Evolutionary conservation across 352 stramenopile species (phyloP).

Genomic region (Phytophthora nicotianae): DNA sequence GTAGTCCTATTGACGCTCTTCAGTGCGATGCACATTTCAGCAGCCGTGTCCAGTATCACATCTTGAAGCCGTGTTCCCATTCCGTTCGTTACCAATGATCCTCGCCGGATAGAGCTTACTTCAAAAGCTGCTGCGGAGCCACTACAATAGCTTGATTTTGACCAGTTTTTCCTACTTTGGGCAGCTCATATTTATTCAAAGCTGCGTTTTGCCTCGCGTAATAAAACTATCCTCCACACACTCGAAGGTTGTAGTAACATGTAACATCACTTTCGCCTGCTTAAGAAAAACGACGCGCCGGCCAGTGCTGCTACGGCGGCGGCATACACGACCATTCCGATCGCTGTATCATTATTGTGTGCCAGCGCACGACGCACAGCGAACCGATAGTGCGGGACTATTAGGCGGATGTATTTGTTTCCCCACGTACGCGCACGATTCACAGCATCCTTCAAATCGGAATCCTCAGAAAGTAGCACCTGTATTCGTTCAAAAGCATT

Average conservation of each 20-base stretch:
- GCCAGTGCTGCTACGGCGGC: slow-evolving; percentile 77
- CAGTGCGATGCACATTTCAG: slow-evolving; percentile 67
- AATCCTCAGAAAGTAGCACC: slow-evolving; percentile 80
- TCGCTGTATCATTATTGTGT: slow-evolving; percentile 51
- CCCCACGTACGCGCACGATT: slow-evolving; percentile 75
- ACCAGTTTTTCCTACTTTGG: slow-evolving; percentile 11
- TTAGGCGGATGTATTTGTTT: slow-evolving; percentile 86
- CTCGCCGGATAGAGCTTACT: slow-evolving; percentile 4
- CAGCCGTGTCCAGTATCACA: slow-evolving; percentile 58
- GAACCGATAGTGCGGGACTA: slow-evolving; percentile 60
- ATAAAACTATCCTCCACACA: slow-evolving; percentile 13
- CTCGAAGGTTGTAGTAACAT: slow-evolving; percentile 4
- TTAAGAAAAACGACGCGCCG: slow-evolving; percentile 80
- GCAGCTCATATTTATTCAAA: slow-evolving; percentile 45
- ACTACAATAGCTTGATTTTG: slow-evolving; percentile 21
- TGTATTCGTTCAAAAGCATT: slow-evolving; percentile 27
- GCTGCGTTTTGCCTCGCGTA: slow-evolving; percentile 30
- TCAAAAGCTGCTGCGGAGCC: slow-evolving; percentile 10
- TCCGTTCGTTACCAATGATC: background rate
- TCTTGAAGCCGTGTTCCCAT: slow-evolving; percentile 16
- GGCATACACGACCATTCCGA: slow-evolving; percentile 84
- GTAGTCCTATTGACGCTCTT: slow-evolving; percentile 69
- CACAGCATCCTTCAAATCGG: slow-evolving; percentile 83
- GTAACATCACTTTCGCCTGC: slow-evolving; percentile 51
- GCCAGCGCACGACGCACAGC: slow-evolving; percentile 47